Evolutionary conservation across 306 rosid genomes (phyloP), one percentile per base, ranked within the genome.

Genomic region (Citrullus colocynthis): DNA sequence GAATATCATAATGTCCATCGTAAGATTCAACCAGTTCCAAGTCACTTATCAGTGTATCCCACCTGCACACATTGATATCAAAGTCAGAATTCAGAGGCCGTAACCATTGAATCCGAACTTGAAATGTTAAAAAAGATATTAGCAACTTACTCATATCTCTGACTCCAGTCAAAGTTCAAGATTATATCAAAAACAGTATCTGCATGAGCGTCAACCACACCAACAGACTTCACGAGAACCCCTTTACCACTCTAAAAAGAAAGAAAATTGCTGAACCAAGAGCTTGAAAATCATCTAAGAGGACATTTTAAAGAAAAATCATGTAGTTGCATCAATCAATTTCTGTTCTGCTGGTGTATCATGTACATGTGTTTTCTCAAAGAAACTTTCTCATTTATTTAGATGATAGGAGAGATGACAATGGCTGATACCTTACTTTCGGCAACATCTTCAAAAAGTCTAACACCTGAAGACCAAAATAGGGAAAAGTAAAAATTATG

Each of bases 1-100:
- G 87, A 80, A 92, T 89, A 80, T 95, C 98, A 72, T 87, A 90
- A 80, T 95, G 91, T 42, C 97, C 97, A 65, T 90, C 96, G 58
- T 80, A 89, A 73, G 94, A 81, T 76, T 95, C 93, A 73, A 95
- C 64, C 78, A 88, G 75, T 86, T 92, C 96, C 82, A 92, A 85
- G 88, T 95, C 97, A 82, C 95, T 91, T 80, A 93, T 92, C 82
- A 95, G 89, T 93, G 89, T 88, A 90, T 95, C 98, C 98, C 98
- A 95, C 90, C 98, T 95, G 89, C 58, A 81, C 81, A 81, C 37
- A 55, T 62, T 73, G 61, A 52, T 30, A 48, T 58, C 59, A 39
- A 60, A 81, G 70, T 32, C 64, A 84, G 80, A 75, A 32, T 80
- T 3, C 56, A 32, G 52, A 75, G 60, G 41, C 56, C 5, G 12